Evolutionary conservation across 2,329 filamentous ascomycete genomes (phyloP).

Genomic region (Ophiocordyceps australis): DNA sequence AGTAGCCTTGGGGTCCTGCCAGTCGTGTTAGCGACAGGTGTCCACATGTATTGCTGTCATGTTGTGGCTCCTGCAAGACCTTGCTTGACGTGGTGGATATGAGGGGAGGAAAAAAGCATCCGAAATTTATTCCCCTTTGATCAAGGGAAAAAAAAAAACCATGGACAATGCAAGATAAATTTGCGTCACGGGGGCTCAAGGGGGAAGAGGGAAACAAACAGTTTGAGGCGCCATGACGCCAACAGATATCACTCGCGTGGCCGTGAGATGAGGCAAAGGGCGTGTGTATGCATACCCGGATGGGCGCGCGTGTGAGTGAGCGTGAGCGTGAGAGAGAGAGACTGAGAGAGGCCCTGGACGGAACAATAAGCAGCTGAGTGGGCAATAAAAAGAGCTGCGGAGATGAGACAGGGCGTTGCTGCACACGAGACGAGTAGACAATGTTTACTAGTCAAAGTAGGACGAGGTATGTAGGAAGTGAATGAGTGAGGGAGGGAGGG

Average conservation of each 20-base stretch:
- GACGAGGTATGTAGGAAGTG: constrained; percentile 1
- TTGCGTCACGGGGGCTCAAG: no score
- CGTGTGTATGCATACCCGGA: constrained; percentile 11
- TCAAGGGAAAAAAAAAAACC: not conserved
- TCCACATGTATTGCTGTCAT: no score
- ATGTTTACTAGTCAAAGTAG: constrained; percentile 8
- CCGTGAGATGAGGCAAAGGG: constrained; percentile 12
- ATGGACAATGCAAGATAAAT: no score
- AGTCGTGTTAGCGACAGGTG: constrained; percentile 5
- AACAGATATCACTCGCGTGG: constrained; percentile 15
- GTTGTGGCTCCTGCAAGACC: no score
- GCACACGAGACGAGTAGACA: no score
- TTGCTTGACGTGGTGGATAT: no score
- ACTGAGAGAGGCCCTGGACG: constrained; percentile 3
- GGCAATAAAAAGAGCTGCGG: constrained; percentile 5
- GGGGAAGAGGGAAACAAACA: constrained; percentile 9
- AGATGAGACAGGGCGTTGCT: constrained; percentile 1
- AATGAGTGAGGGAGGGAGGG: not conserved
- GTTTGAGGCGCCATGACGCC: constrained; percentile 20
- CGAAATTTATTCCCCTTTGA: no score
- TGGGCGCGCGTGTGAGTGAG: constrained; percentile 5
- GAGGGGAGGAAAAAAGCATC: constrained; percentile 1
- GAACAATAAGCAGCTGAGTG: constrained; percentile 5
- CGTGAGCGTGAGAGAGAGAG: constrained; percentile 5
- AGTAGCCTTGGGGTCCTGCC: constrained; percentile 15